Conservation (phyloP, 768 basidiomycete genomes). For the Pulveroboletus sp. region DNA sequence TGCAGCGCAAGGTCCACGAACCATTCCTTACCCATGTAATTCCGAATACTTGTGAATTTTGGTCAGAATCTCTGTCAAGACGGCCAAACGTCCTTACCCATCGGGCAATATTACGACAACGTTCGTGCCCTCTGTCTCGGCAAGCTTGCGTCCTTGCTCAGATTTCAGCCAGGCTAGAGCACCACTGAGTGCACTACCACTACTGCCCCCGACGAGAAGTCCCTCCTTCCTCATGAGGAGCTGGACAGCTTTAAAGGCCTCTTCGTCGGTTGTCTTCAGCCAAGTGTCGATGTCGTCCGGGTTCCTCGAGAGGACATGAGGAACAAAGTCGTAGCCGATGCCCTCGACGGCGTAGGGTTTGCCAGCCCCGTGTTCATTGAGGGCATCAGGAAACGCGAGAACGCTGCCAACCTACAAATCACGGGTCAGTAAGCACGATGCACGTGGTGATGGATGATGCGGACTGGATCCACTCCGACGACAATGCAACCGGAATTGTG, state of each 20-base stretch:
- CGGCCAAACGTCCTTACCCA: constrained; percentile 49
- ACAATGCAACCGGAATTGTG: constrained; percentile 72
- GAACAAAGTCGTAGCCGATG: constrained; percentile 95
- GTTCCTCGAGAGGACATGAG: constrained; percentile 74
- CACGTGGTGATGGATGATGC: constrained; percentile 21
- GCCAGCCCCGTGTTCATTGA: constrained; percentile 50
- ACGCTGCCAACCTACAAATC: constrained; percentile 75
- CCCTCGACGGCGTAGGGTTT: constrained; percentile 79
- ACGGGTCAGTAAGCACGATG: constrained; percentile 5
- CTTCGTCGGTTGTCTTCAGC: constrained; percentile 82
- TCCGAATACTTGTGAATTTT: constrained; percentile 58
- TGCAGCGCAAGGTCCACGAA: constrained; percentile 68
- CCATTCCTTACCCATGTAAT: constrained; percentile 95
- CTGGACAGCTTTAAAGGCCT: constrained; percentile 72
- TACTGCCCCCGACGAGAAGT: constrained; percentile 89
- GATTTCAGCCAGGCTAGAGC: constrained; percentile 74
- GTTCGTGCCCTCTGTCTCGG: constrained; percentile 68
- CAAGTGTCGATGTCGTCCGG: constrained; percentile 60
- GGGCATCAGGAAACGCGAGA: constrained; percentile 63
- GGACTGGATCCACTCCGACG: constrained; percentile 88
- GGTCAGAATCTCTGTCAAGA: background rate
- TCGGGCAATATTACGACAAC: constrained; percentile 89
- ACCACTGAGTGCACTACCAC: constrained; percentile 80
- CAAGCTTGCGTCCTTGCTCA: constrained; percentile 58
- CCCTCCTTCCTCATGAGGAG: constrained; percentile 80